Evolutionary conservation across 2,329 filamentous ascomycete species (phyloP).

Genomic region (Fusarium solani-melongenae): DNA sequence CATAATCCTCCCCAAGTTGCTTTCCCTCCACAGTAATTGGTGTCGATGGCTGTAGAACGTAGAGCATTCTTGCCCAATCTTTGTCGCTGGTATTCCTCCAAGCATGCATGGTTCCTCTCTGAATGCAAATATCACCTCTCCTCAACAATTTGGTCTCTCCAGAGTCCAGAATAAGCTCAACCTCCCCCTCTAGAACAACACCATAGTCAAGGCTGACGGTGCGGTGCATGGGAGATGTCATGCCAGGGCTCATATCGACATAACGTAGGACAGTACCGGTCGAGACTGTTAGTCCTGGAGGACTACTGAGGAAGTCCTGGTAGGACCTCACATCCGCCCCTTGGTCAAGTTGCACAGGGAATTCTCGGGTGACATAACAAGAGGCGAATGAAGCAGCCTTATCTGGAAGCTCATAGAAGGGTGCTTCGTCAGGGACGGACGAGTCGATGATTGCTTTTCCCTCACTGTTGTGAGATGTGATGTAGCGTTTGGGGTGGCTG

Average conservation of each 20-base stretch:
- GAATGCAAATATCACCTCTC: constrained; percentile 64
- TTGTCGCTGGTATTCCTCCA: constrained; percentile 61
- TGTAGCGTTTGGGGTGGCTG: constrained; percentile 30
- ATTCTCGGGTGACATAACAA: constrained; percentile 42
- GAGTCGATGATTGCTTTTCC: constrained; percentile 41
- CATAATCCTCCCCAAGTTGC: constrained; percentile 50
- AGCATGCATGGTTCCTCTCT: constrained; percentile 67
- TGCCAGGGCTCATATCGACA: constrained; percentile 58
- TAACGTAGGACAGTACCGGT: constrained; percentile 58
- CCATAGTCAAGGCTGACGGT: constrained; percentile 67
- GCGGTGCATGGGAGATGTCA: constrained; percentile 50
- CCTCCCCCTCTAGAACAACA: constrained; percentile 63
- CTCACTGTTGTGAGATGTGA: constrained; percentile 42
- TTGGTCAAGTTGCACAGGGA: constrained; percentile 33
- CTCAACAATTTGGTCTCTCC: constrained; percentile 59
- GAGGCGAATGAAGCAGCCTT: constrained; percentile 37
- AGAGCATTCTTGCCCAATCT: constrained; percentile 58
- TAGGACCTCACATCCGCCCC: constrained; percentile 39
- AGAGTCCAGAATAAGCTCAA: constrained; percentile 64
- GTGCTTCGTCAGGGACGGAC: constrained; percentile 14
- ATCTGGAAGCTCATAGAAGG: constrained; percentile 33
- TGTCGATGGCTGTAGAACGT: constrained; percentile 48
- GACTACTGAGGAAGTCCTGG: constrained; percentile 20
- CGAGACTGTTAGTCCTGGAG: constrained; percentile 45
- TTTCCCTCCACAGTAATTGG: constrained; percentile 18